Evolutionary conservation across 2,329 filamentous ascomycete genomes (phyloP).

Genomic region (Exophiala spinifera): DNA sequence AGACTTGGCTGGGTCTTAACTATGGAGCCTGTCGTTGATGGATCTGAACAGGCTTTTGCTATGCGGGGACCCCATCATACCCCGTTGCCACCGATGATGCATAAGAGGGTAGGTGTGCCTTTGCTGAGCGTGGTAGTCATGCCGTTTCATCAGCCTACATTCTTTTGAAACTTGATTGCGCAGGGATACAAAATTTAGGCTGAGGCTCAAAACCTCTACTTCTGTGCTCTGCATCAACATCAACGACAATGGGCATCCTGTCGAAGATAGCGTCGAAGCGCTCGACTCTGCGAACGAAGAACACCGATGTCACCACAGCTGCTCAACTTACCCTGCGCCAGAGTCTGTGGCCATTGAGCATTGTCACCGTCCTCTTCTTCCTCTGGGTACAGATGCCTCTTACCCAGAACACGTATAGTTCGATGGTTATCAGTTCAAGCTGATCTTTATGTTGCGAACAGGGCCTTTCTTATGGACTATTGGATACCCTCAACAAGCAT

Average conservation of each 20-base stretch:
- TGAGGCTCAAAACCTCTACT: too few relatives aligned
- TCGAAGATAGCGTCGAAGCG: background rate
- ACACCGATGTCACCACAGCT: constrained; percentile 32
- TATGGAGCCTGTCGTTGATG: too few relatives aligned
- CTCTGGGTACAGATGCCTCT: constrained; percentile 41
- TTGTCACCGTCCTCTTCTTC: constrained; percentile 50
- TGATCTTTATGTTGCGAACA: background rate
- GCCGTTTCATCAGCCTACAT: too few relatives aligned
- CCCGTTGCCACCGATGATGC: too few relatives aligned
- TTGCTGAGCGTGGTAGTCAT: too few relatives aligned
- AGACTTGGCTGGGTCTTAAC: too few relatives aligned
- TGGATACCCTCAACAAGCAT: constrained; percentile 52
- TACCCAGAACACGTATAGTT: background rate
- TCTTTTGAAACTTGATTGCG: too few relatives aligned
- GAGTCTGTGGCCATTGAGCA: constrained; percentile 37
- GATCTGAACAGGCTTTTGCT: too few relatives aligned
- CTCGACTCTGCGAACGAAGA: background rate
- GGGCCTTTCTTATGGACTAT: constrained; percentile 46
- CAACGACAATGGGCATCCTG: background rate
- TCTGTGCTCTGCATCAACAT: background rate
- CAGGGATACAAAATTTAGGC: too few relatives aligned
- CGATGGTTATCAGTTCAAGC: background rate
- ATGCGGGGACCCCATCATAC: too few relatives aligned
- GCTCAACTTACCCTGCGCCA: constrained; percentile 41
- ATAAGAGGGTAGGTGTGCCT: too few relatives aligned